Percentiles rank a stretch among this genome's conserved stretches.
These are phyloP conservation scores for Pleurotus giganteus DNA, from an alignment of 768 basidiomycete genomes.

Conservation along the genomic window DNA sequence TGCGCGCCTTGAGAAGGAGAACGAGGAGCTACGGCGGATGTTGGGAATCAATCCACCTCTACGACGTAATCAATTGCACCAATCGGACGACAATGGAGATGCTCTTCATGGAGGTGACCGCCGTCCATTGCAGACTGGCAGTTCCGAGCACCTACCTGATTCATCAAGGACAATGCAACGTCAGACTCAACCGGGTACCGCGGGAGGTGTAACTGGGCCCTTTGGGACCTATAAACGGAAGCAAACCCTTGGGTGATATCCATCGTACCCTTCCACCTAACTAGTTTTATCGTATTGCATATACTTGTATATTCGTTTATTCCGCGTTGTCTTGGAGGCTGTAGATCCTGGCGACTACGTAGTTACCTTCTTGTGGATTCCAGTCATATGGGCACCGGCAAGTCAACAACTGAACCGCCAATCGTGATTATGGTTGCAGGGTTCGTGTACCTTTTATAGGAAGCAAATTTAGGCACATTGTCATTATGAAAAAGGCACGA, in stretches of 20 bases:
- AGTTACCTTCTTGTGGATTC: neutral
- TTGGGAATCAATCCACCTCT: conserved; percentile 46
- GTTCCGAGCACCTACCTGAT: conserved; percentile 2
- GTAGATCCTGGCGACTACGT: neutral
- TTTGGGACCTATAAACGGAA: conserved; percentile 43
- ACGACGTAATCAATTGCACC: conserved; percentile 13
- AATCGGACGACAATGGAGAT: neutral
- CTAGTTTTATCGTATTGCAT: too few species aligned
- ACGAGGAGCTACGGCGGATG: conserved; percentile 74
- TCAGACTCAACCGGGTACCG: neutral
- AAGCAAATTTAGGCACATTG: conserved; percentile 6
- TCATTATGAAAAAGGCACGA: conserved; percentile 6
- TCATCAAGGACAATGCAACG: neutral
- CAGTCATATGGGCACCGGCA: neutral
- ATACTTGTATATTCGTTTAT: neutral
- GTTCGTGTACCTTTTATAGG: neutral
- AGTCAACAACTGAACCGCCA: neutral
- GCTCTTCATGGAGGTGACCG: neutral
- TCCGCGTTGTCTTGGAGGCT: conserved; percentile 3
- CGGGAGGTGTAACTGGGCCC: conserved; percentile 30
- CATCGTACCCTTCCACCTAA: too few species aligned
- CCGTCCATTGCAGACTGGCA: neutral
- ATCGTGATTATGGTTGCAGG: neutral
- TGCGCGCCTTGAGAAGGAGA: conserved; percentile 83
- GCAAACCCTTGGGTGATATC: conserved; percentile 17